Percentiles rank a stretch among this genome's conserved stretches.
Evolutionary conservation across 1,284 basidiomycete species (phyloP).

Genomic region (Bondarzewia mesenterica): DNA sequence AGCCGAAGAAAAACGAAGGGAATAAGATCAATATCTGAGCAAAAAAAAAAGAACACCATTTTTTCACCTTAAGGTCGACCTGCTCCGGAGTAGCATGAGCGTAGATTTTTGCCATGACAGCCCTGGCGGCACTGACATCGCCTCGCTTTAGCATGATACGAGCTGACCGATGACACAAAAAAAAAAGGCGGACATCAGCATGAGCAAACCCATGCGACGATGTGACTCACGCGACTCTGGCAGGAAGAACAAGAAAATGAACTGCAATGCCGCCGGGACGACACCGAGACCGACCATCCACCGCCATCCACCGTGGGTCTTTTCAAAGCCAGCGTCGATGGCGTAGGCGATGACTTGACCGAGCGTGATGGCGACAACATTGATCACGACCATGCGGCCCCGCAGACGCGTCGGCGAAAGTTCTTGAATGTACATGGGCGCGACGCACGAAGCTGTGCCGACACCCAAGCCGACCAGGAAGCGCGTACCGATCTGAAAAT

Average conservation of each 20-base stretch:
- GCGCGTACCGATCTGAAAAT: constrained; percentile 54
- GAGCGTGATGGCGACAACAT: constrained; percentile 56
- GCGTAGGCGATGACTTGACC: constrained; percentile 77
- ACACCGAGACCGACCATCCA: constrained; percentile 79
- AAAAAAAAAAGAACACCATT: not conserved
- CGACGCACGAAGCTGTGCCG: constrained; percentile 70
- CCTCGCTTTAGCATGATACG: constrained; percentile 63
- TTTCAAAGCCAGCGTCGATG: constrained; percentile 67
- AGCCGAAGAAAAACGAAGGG: not conserved
- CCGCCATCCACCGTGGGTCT: constrained; percentile 62
- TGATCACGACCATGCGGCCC: constrained; percentile 69
- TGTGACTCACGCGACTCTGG: constrained; percentile 66
- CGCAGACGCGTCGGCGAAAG: constrained; percentile 69
- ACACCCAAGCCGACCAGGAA: constrained; percentile 69
- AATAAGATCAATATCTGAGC: not conserved
- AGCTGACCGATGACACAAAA: constrained; percentile 32
- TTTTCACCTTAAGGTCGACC: constrained; percentile 53
- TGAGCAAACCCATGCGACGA: not conserved
- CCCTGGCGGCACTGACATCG: constrained; percentile 37
- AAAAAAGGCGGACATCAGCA: not conserved
- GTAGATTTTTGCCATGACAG: constrained; percentile 60
- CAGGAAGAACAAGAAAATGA: constrained; percentile 52
- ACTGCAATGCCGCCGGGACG: constrained; percentile 61
- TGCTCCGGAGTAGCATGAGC: constrained; percentile 54
- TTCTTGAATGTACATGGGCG: constrained; percentile 80